Conservation (phyloP, 306 rosid species). For the Inga laurina region DNA sequence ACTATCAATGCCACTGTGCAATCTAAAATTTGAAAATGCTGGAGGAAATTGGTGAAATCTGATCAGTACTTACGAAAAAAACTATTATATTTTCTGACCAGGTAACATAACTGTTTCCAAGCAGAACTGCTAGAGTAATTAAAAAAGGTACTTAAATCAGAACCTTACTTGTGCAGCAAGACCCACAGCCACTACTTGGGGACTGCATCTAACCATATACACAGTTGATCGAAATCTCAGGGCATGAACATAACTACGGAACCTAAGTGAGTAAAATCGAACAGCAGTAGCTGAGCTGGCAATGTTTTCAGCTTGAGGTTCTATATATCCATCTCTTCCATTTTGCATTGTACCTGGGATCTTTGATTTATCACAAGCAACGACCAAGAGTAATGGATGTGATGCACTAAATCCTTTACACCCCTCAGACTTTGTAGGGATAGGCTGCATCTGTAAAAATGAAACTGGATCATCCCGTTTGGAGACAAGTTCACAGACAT, state of each 20-base stretch:
- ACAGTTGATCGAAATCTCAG: conserved; percentile 92
- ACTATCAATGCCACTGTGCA: conserved; percentile 26
- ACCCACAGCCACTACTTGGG: conserved; percentile 86
- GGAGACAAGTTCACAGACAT: conserved; percentile 77
- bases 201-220: conserved; percentile 96
- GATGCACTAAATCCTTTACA: conserved; percentile 77
- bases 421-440: conserved; percentile 59
- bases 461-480: conserved; percentile 94
- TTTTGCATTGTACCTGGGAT: conserved; percentile 69
- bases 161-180: conserved; percentile 92
- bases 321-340: conserved; percentile 66
- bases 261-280: conserved; percentile 87
- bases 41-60: conserved; percentile 31
- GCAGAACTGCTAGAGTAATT: conserved; percentile 23
- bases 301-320: conserved; percentile 61
- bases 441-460: conserved; percentile 89
- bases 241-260: conserved; percentile 88
- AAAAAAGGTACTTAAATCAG: conserved; percentile 18
- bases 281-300: conserved; percentile 76
- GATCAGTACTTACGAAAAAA: conserved; percentile 20
- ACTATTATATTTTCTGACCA: conserved; percentile 23
- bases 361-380: conserved; percentile 82
- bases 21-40: conserved; percentile 19
- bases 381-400: conserved; percentile 93
- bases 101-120: conserved; percentile 23